Conservation (phyloP, 805 yeast genomes). For the Starmerella riodocensis region DNA sequence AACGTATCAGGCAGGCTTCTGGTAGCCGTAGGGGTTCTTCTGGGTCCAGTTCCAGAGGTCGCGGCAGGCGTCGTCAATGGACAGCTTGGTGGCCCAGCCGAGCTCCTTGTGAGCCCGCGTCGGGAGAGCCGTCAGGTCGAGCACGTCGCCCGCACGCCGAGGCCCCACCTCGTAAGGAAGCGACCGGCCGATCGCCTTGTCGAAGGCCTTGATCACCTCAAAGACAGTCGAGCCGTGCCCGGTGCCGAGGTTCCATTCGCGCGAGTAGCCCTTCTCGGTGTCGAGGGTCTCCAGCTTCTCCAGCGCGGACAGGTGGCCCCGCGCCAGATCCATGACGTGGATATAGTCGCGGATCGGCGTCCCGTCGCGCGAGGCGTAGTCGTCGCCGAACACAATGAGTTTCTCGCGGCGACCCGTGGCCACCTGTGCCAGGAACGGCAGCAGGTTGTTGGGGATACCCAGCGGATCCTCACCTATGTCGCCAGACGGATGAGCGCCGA, state of each 20-base stretch:
- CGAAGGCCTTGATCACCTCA: conserved; percentile 54
- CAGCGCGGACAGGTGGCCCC: conserved; percentile 64
- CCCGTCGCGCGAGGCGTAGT: conserved; percentile 60
- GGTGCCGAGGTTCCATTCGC: conserved; percentile 77
- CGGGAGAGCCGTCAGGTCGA: conserved; percentile 60
- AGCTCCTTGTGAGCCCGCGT: conserved; percentile 53
- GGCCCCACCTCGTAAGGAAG: conserved; percentile 53
- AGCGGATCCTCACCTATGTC: conserved; percentile 68
- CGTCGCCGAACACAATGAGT: conserved; percentile 56
- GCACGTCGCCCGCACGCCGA: conserved; percentile 65
- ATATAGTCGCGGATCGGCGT: conserved; percentile 74
- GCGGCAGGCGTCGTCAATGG: conserved; percentile 49
- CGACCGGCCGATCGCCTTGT: conserved; percentile 47
- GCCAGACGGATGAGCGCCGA: conserved; percentile 78
- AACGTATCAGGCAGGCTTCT: not conserved
- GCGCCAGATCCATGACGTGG: conserved; percentile 67
- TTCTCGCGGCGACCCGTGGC: conserved; percentile 59
- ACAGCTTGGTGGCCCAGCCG: conserved; percentile 45
- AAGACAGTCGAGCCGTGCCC: conserved; percentile 71
- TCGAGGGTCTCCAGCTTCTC: conserved; percentile 34
- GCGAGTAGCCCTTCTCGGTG: conserved; percentile 36
- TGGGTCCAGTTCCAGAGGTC: conserved; percentile 73
- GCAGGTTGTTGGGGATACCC: conserved; percentile 62
- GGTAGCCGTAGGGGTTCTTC: conserved; percentile 51
- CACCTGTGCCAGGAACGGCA: conserved; percentile 67